Evolutionary conservation across 805 yeast genomes (phyloP), one percentile per base, ranked within the genome.

Genomic region (Hanseniaspora taiwanica): DNA sequence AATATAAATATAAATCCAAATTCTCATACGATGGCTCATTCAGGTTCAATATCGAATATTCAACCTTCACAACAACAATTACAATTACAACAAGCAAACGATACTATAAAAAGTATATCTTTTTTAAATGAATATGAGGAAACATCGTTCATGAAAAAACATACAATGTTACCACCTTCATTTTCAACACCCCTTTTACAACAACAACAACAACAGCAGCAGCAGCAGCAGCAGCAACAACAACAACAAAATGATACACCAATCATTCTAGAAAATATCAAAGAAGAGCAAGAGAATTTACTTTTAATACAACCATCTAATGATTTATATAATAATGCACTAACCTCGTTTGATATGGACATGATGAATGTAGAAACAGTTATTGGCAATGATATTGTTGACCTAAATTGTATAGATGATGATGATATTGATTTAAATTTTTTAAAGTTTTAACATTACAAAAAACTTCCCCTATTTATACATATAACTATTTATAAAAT

Each of bases 391-490:
- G 38, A 39, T 19, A 21, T 43, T 9, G 35, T 37, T 21, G 38
- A 43, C 27, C 13, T 39, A 8, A 25, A 39, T 31, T 39, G 35
- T 2, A 29, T 34, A 14, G 21, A 39, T 20, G 46, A 40, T 10
- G 39, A 38, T 21, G 44, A 35, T 17, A 21, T 42, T 9, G 38
- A 42, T 25, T 38, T 42, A 39, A 37, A 41, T n/a, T 43, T 36
- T 20, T 36, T 40, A 6, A 41, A 40, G 21, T 38, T 43, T 35
- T 36, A 17, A 29, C 18, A 13, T 14, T 16, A 37, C 14, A 23
- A 37, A 25, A 7, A 25, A n/a, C n/a, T n/a, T n/a, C n/a, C n/a
- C n/a, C n/a, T n/a, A n/a, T n/a, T n/a, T n/a, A n/a, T n/a, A n/a
- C n/a, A n/a, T n/a, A n/a, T n/a, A n/a, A n/a, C n/a, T n/a, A n/a